phyloP scores from a whole-genome alignment of 805 yeast genomes.

The Zygoascus biomembranicola region DNA sequence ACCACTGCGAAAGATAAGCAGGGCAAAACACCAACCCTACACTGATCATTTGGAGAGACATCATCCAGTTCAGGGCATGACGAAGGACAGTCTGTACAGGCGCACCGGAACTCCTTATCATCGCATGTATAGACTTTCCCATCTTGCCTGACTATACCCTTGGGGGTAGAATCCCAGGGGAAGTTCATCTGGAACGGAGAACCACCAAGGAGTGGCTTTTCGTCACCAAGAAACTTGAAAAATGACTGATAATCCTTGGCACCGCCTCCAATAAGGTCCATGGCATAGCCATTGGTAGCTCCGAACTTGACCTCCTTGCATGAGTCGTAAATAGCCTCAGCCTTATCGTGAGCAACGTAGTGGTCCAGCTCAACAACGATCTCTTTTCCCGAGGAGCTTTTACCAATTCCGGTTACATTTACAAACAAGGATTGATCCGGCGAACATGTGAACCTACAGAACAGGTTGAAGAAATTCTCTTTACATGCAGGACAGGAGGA shows the following conservation, averaged over 20 bases:
- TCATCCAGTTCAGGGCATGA: constrained; percentile 67
- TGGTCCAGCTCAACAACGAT: constrained; percentile 68
- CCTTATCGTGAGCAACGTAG: constrained; percentile 51
- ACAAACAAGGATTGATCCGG: constrained; percentile 72
- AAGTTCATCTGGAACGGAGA: constrained; percentile 92
- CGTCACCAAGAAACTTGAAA: constrained; percentile 86
- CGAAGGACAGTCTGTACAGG: constrained; percentile 82
- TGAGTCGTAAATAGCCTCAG: constrained; percentile 62
- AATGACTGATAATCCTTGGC: constrained; percentile 67
- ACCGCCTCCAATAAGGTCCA: constrained; percentile 98
- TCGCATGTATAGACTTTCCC: constrained; percentile 41
- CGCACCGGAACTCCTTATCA: constrained; percentile 60
- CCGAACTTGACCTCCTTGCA: constrained; percentile 86
- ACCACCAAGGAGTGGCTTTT: constrained; percentile 88
- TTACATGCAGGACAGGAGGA: constrained; percentile 93
- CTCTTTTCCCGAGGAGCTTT: constrained; percentile 42
- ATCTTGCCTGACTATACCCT: constrained; percentile 23
- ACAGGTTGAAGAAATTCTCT: constrained; percentile 73
- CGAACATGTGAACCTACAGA: constrained; percentile 83
- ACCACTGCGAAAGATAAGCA: constrained; percentile 65
- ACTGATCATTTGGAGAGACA: constrained; percentile 32
- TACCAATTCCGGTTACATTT: constrained; percentile 48
- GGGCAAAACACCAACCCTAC: constrained; percentile 56
- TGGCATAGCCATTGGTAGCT: constrained; percentile 91
- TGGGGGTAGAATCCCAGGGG: constrained; percentile 35